Base-by-base conservation (phyloP, 139 green algal species). In the Mychonastes homosphaera region DNA sequence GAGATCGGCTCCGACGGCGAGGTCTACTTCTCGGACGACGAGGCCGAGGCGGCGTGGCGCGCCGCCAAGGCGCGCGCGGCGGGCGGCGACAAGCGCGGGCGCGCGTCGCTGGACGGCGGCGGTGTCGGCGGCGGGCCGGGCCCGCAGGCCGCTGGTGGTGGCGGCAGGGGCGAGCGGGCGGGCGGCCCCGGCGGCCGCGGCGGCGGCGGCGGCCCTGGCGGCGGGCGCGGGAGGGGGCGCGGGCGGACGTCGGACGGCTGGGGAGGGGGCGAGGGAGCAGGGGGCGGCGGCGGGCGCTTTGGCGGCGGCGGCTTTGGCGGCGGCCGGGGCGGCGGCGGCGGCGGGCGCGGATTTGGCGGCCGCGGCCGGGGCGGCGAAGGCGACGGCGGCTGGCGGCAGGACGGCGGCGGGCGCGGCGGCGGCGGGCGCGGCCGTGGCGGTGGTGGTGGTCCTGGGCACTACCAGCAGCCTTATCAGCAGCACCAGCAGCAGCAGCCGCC, bases 11-110 rank as follows among this genome's bases (percentile, higher is more conserved):
- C 41, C 13, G 70, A 77, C 21, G 71, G 71, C n/a, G 74, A 81
- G 54, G 33, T 60, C 0, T 77, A 74, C 66, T 81, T 81, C 50
- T 68, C 48, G 32, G 74, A 81, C 57, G 74, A 81, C 32, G 74
- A 81, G 50, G 60, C 63, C 19, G 74, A 81, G 60, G 65, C 65
- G 23, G 65, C 64, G 38, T 77, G 72, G 53, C 53, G 62, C 35
- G 45, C 47, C 43, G 52, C 23, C 13, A 39, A 49, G 13, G 58
- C 3, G n/a, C 24, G 30, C 28, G 24, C 40, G 16, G 41, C n/a
- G 53, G 13, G 36, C 39, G 18, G 6, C 38, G 50, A 29, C 18
- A 6, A 43, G 4, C 27, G 26, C 10, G 4, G 21, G 6, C 3
- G 9, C 50, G 26, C 47, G 10, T 13, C n/a, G 4, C 28, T 12